Conservation (phyloP, 805 yeast genomes). For the Yarrowia osloensis region DNA sequence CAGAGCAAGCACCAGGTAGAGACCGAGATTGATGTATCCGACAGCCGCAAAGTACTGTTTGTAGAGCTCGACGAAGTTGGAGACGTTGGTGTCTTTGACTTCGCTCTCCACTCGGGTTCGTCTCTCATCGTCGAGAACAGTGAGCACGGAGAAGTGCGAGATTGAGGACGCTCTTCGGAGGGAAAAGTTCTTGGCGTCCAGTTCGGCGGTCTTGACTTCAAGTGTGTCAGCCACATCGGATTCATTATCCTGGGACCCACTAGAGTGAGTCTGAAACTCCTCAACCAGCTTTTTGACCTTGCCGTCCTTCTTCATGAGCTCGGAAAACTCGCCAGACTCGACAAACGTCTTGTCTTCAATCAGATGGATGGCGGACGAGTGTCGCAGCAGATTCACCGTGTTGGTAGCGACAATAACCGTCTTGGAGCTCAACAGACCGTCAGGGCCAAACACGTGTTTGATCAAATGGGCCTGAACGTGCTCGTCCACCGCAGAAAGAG, state of each 20-base stretch:
- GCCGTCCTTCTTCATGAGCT: background rate
- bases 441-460: constrained; percentile 57
- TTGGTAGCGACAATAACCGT: constrained; percentile 79
- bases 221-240: background rate
- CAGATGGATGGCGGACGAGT: constrained; percentile 67
- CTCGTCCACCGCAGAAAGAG: constrained; percentile 94
- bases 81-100: background rate
- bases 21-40: background rate
- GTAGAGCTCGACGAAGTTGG: background rate
- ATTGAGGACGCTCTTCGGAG: background rate
- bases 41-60: background rate
- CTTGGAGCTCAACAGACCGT: constrained; percentile 70
- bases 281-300: background rate
- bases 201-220: background rate
- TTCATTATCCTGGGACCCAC: background rate
- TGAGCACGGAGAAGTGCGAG: background rate
- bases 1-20: background rate
- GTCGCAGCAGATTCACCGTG: constrained; percentile 70
- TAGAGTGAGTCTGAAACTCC: background rate
- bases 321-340: constrained; percentile 51
- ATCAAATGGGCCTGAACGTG: constrained; percentile 89
- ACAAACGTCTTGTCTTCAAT: constrained; percentile 50
- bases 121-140: background rate
- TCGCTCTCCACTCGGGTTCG: background rate
- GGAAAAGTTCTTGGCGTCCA: background rate